Evolutionary conservation across 2,329 filamentous ascomycete genomes (phyloP).

Genomic region (Aspergillus niger): DNA sequence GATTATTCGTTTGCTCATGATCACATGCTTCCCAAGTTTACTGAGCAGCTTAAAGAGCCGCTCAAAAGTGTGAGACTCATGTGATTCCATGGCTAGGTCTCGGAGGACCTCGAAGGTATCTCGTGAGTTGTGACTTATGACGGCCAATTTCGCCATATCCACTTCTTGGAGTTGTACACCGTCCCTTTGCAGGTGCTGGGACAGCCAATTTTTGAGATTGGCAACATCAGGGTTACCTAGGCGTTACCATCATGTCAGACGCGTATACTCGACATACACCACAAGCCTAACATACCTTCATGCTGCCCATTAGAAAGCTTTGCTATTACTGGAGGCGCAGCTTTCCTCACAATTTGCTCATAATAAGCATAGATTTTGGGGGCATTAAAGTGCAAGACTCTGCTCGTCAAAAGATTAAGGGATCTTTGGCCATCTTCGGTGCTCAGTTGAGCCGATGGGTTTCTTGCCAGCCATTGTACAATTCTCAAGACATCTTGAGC

Average conservation of each 20-base stretch:
- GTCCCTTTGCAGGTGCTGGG: not conserved
- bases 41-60: constrained; percentile 7
- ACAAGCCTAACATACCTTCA: not conserved
- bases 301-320: too few species aligned
- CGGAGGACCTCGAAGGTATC: constrained; percentile 1
- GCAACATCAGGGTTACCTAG: not conserved
- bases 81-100: not conserved
- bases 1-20: constrained; percentile 4
- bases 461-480: not conserved
- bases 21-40: constrained; percentile 11
- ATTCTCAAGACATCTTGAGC: not conserved
- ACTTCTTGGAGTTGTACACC: not conserved
- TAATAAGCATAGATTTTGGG: too few species aligned
- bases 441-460: not conserved
- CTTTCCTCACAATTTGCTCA: too few species aligned
- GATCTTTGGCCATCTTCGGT: not conserved
- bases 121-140: constrained; percentile 3
- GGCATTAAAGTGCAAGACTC: not conserved
- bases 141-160: not conserved
- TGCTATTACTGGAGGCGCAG: too few species aligned
- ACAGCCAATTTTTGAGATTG: not conserved
- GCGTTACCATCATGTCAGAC: not conserved
- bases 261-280: not conserved
- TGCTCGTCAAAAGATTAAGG: not conserved
- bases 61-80: not conserved